A percentile compares a stretch with the other conserved stretches of the same genome.
Evolutionary conservation across 1,284 basidiomycete species (phyloP).

Genomic region (Cutaneotrichosporon sp.): DNA sequence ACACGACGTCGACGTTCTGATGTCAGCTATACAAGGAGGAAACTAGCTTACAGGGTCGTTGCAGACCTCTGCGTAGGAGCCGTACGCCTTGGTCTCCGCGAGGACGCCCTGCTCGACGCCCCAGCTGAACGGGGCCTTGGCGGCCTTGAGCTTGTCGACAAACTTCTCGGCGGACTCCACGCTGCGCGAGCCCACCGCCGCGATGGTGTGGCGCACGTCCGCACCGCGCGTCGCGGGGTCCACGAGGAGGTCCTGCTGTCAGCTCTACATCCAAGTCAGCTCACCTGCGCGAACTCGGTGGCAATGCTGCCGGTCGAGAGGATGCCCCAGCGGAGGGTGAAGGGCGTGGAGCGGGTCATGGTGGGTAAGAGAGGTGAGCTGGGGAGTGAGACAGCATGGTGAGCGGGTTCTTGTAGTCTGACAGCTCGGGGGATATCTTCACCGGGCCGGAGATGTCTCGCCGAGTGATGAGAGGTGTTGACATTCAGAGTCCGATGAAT

Average conservation of each 20-base stretch:
- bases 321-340: slow-evolving; percentile 50
- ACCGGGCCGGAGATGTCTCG: too few relatives aligned
- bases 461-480: too few relatives aligned
- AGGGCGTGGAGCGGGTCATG: slow-evolving; percentile 16
- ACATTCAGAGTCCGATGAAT: too few relatives aligned
- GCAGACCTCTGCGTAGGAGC: slow-evolving; percentile 74
- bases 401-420: neutral
- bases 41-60: slow-evolving; percentile 59
- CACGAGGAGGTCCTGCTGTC: slow-evolving; percentile 33
- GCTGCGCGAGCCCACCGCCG: slow-evolving; percentile 75
- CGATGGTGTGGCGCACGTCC: slow-evolving; percentile 74
- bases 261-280: slow-evolving; percentile 8
- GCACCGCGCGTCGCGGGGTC: slow-evolving; percentile 56
- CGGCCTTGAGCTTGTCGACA: slow-evolving; percentile 56
- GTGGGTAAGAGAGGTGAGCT: neutral
- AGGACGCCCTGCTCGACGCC: slow-evolving; percentile 33
- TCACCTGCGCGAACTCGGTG: slow-evolving; percentile 38
- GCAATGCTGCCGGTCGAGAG: slow-evolving; percentile 50
- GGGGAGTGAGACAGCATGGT: neutral
- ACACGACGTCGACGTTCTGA: slow-evolving; percentile 74
- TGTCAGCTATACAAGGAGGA: too few relatives aligned
- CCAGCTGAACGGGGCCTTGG: slow-evolving; percentile 26
- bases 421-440: too few relatives aligned
- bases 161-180: slow-evolving; percentile 70
- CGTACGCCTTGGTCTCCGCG: slow-evolving; percentile 65